Evolutionary conservation across 345 rosid genomes (phyloP), one percentile per base, ranked within the genome.

Genomic region (Moricandia arvensis): DNA sequence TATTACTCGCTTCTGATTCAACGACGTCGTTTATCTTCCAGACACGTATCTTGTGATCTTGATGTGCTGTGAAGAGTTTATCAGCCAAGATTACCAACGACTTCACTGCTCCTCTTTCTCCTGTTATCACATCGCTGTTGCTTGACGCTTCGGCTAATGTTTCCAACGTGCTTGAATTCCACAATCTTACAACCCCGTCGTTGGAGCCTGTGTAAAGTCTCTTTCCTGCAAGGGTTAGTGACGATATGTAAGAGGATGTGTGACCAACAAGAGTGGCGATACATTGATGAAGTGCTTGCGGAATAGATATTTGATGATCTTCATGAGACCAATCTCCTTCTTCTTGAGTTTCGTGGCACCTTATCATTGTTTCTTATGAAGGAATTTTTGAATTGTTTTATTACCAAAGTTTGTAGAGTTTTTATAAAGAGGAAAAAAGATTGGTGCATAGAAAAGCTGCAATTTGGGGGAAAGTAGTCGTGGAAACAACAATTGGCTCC

Each of bases 11-110:
- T 41, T 65, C 70, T 24, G 75, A 66, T 33, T 33, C 68, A 30
- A 63, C 55, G 33, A 68, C 63, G 79, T 65, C 71, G 45, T 66
- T 84, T 66, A 90, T 86, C 82, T 79, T 91, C 98, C 98, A 94
- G 8, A 90, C 96, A 18, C 98, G 87, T 79, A 94, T 94, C 84
- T 91, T 94, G 35, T 91, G 89, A 72, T 94, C 98, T 80, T 91
- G 98, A 61, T 94, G 97, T 54, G 97, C 97, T 68, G 90, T 94
- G 70, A 94, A 88, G 54, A 94, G 93, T 53, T 86, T 91, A 60
- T 91, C 92, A 0, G 80, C 82, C 66, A 82, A 76, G 21, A 91
- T 86, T 17, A 89, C 83, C 63, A 94, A 74, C 17, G 92, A 90
- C 76, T 91, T 94, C 71, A 91, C 97, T 3, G 96, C 87, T 18